Evolutionary conservation across 2,329 filamentous ascomycete species (phyloP).

Genomic region (Graphilbum sp.): DNA sequence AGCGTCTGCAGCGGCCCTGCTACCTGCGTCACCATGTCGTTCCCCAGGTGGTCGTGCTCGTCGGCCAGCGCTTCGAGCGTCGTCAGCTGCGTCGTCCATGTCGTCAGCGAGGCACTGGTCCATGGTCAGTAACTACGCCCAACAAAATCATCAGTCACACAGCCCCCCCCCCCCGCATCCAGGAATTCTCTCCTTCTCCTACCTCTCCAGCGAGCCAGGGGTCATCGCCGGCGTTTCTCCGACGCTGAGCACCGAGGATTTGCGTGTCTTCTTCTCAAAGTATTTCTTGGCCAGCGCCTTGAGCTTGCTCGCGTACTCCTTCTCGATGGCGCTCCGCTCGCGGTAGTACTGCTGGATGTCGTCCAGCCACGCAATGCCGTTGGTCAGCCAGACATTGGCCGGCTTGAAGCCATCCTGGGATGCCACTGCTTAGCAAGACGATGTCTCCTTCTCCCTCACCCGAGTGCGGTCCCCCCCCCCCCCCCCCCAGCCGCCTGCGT

Average conservation of each 20-base stretch:
- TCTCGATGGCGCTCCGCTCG: conserved; percentile 84
- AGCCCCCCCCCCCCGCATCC: no score
- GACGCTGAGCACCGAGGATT: conserved; percentile 66
- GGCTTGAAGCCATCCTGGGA: conserved; percentile 86
- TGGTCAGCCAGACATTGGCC: conserved; percentile 78
- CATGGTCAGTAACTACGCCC: no score
- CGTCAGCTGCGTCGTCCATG: conserved; percentile 86
- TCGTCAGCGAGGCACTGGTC: conserved; percentile 87
- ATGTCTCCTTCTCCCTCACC: no score
- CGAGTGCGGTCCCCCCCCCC: no score
- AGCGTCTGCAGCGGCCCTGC: conserved; percentile 75
- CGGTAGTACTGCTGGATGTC: conserved; percentile 97
- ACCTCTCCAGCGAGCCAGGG: conserved; percentile 86
- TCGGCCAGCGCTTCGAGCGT: conserved; percentile 76
- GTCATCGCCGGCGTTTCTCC: conserved; percentile 88
- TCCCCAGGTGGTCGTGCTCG: conserved; percentile 76
- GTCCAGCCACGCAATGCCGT: conserved; percentile 87
- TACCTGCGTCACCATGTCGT: conserved; percentile 61
- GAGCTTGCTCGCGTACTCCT: conserved; percentile 87
- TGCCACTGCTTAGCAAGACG: neutral
- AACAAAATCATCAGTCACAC: neutral
- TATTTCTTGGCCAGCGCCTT: conserved; percentile 85
- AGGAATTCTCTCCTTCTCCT: neutral
- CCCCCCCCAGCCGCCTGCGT: no score
- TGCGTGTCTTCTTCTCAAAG: conserved; percentile 85